phyloP scores from a whole-genome alignment of 108 stramenopile genomes.

The Cyclotella cryptica region DNA sequence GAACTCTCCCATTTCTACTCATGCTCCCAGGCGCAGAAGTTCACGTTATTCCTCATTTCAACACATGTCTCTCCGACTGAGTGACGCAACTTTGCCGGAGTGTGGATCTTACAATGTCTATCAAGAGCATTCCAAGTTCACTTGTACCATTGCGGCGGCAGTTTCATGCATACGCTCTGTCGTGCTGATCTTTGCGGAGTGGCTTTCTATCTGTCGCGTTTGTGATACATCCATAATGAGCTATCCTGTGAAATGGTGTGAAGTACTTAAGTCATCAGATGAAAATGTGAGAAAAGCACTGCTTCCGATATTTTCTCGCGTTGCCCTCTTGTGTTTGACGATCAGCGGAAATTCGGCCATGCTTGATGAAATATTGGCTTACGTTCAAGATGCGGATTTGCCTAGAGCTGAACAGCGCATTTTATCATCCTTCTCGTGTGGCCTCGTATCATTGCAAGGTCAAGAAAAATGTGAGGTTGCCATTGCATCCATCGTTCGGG shows the following conservation, averaged over 20 bases:
- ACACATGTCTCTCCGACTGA: conserved; percentile 5
- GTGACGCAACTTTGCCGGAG: conserved; percentile 21
- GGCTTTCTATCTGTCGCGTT: conserved; percentile 25
- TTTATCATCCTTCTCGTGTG: background rate
- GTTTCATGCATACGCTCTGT: conserved; percentile 31
- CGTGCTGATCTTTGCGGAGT: conserved; percentile 37
- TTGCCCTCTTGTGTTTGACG: conserved; percentile 28
- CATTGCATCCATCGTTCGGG: conserved; percentile 21
- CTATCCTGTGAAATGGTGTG: conserved; percentile 30
- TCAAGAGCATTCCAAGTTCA: conserved; percentile 27
- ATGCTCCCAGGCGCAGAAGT: conserved; percentile 17
- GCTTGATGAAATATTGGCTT: conserved; percentile 27
- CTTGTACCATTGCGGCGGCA: conserved; percentile 7
- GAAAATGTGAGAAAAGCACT: conserved; percentile 30
- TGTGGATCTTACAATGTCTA: conserved; percentile 22
- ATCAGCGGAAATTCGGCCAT: conserved; percentile 24
- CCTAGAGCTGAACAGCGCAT: conserved; percentile 21
- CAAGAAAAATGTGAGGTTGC: conserved; percentile 12
- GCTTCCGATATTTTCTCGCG: conserved; percentile 28
- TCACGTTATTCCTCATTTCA: conserved; percentile 28
- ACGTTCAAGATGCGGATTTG: conserved; percentile 21
- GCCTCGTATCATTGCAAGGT: conserved; percentile 20
- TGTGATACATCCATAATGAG: conserved; percentile 9
- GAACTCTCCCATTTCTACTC: conserved; percentile 13
- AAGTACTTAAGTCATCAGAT: conserved; percentile 29